Base-by-base conservation (phyloP, 2,329 filamentous ascomycete genomes). In the Fusarium sp. region DNA sequence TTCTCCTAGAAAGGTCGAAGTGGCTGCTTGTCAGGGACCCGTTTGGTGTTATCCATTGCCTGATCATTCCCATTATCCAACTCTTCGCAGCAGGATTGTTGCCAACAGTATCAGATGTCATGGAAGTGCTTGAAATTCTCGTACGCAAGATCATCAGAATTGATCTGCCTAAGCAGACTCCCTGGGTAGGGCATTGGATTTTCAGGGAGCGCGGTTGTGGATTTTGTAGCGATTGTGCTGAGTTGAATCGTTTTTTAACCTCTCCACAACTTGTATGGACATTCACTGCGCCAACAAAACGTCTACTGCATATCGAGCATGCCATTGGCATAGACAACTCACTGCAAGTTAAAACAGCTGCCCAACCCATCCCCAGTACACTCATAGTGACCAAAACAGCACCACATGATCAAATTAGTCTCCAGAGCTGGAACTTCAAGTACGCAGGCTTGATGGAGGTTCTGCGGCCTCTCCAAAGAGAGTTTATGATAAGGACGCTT, bases 141-240 rank as follows among this genome's bases (percentile, higher is more conserved):
- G n/a, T 58, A 22, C 54, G 44, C 10, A n/a, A 25, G 17, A 35
- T 52, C n/a, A 62, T 61, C 30, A 23, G 39, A 19, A n/a, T 19
- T 10, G 22, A 50, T 13, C 19, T 63, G 11, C 20, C 33, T 27
- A 19, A 37, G 11, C 32, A 33, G 17, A 49, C 52, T 13, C 17
- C 4, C 7, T 11, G 11, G 25, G 22, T 35, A 13, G 25, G 23
- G 7, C 41, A 49, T 7, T 50, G 54, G 53, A 23, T 40, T 30
- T 52, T 63, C 33, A 23, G 50, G 23, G 48, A 37, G 13, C 53
- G 63, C 10, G 63, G 63, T 6, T 67, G 61, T 23, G 19, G 39
- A 17, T 62, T 46, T 17, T 44, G 56, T 9, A 56, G 46, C 15
- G 63, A 61, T 35, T 66, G 61, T 25, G 10, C 7, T 10, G 32